Conservation (phyloP, 2,329 filamentous ascomycete genomes). For the Venturiaceae sp. region DNA sequence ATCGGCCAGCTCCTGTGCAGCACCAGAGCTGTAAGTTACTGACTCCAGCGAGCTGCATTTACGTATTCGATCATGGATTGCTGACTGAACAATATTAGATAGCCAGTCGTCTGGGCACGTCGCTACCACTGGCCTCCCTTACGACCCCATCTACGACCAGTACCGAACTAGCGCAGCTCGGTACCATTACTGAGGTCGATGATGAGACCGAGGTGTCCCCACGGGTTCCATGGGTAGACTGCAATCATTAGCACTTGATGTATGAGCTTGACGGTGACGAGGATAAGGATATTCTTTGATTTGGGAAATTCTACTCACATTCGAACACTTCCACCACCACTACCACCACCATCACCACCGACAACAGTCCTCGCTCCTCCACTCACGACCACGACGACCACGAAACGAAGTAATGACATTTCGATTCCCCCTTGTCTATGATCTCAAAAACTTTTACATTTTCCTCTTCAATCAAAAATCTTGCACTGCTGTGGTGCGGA, state of each 20-base stretch:
- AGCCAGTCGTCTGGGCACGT: background rate
- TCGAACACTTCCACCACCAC: background rate
- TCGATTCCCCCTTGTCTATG: background rate
- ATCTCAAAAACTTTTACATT: background rate
- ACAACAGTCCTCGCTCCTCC: background rate
- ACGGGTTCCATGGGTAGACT: background rate
- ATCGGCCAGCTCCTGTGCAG: background rate
- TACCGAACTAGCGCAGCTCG: background rate
- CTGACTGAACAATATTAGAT: background rate
- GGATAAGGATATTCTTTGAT: too few relatives aligned
- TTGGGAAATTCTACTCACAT: too few relatives aligned
- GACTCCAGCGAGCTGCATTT: too few relatives aligned
- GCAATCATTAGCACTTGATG: background rate
- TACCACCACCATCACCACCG: background rate
- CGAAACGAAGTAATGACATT: background rate
- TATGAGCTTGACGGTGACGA: background rate
- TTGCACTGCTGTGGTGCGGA: background rate
- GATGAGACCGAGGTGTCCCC: background rate
- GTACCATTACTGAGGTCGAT: background rate
- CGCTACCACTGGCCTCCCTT: background rate
- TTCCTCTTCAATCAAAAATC: background rate
- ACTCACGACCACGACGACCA: background rate
- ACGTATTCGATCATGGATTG: too few relatives aligned
- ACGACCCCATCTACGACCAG: background rate
- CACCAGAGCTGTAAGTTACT: background rate